Percentiles rank a stretch among this genome's conserved stretches.
Evolutionary conservation across 1,284 basidiomycete species (phyloP).

Genomic region (Cronartium quercuum): DNA sequence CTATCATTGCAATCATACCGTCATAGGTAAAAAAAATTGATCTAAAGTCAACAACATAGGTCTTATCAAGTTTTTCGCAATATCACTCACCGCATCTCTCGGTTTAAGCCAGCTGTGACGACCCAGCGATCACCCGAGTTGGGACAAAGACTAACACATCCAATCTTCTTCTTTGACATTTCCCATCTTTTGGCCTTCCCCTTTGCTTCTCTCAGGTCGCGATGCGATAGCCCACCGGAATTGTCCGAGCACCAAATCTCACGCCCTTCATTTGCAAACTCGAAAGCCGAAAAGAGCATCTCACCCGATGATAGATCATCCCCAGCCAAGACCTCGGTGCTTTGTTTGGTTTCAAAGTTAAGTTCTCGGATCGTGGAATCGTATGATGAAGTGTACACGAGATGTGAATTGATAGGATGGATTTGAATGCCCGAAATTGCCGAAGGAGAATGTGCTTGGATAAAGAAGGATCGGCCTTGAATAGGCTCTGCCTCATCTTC

Average conservation of each 20-base stretch:
- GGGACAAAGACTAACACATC: slow-evolving; percentile 27
- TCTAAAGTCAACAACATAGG: background rate
- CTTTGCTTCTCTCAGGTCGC: slow-evolving; percentile 18
- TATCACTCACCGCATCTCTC: slow-evolving; percentile 24
- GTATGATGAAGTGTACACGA: slow-evolving; percentile 18
- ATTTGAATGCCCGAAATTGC: slow-evolving; percentile 22
- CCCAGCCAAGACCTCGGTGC: slow-evolving; percentile 20
- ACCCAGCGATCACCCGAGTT: slow-evolving; percentile 12
- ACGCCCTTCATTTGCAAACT: slow-evolving; percentile 25
- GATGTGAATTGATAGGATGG: slow-evolving; percentile 10
- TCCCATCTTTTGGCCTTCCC: slow-evolving; percentile 12
- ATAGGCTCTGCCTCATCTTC: background rate
- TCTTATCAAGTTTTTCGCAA: background rate
- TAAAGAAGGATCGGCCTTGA: slow-evolving; percentile 2
- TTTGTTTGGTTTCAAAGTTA: slow-evolving; percentile 31
- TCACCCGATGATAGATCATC: background rate
- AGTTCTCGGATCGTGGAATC: slow-evolving; percentile 24
- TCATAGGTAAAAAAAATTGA: background rate
- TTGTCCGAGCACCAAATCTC: slow-evolving; percentile 19
- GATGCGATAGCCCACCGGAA: slow-evolving; percentile 27
- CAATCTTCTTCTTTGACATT: slow-evolving; percentile 22
- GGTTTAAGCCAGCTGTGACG: slow-evolving; percentile 31
- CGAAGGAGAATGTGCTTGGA: slow-evolving; percentile 28
- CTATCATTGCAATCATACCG: slow-evolving; percentile 1
- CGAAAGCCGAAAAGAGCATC: slow-evolving; percentile 22